Conservation (phyloP, 257 asterid species). For the Salvia rosmarinus region DNA sequence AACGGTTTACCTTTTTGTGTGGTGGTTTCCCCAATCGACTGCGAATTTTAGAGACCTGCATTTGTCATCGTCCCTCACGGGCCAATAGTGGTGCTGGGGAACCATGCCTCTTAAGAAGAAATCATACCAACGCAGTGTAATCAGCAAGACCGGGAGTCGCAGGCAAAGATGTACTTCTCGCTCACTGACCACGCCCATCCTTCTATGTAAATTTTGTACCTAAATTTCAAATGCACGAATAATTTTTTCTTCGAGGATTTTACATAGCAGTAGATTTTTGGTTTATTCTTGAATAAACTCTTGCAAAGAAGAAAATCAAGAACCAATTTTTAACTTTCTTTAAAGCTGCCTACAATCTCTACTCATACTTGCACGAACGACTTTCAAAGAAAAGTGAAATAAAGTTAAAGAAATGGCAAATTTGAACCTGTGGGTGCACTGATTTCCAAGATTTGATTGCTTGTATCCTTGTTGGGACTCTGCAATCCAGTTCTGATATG, state of each 20-base stretch:
- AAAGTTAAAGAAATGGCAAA: not conserved
- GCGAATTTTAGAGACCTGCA: slow-evolving; percentile 82
- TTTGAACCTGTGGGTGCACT: slow-evolving; percentile 67
- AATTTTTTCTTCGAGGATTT: not conserved
- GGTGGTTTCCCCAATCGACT: slow-evolving; percentile 87
- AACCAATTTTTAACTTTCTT: too few relatives aligned
- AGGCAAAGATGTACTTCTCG: slow-evolving; percentile 82
- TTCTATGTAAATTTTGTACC: slow-evolving; percentile 88
- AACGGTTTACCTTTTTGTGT: slow-evolving; percentile 53
- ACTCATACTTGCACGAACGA: not conserved
- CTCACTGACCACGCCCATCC: slow-evolving; percentile 94
- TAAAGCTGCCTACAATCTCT: not conserved
- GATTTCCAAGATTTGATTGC: slow-evolving; percentile 60
- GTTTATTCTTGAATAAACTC: not conserved
- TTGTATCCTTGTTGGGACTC: slow-evolving; percentile 54
- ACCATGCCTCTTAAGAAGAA: slow-evolving; percentile 78
- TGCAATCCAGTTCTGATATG: slow-evolving; percentile 61
- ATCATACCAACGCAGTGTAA: slow-evolving; percentile 71
- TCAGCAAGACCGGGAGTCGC: slow-evolving; percentile 72
- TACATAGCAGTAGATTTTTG: not conserved
- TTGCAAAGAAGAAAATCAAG: too few relatives aligned
- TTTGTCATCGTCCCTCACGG: slow-evolving; percentile 60
- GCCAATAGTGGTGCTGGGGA: slow-evolving; percentile 88
- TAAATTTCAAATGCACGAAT: slow-evolving; percentile 29
- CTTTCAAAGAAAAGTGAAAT: not conserved